Evolutionary conservation across 257 asterid species (phyloP).

Genomic region (Misopates orontium): DNA sequence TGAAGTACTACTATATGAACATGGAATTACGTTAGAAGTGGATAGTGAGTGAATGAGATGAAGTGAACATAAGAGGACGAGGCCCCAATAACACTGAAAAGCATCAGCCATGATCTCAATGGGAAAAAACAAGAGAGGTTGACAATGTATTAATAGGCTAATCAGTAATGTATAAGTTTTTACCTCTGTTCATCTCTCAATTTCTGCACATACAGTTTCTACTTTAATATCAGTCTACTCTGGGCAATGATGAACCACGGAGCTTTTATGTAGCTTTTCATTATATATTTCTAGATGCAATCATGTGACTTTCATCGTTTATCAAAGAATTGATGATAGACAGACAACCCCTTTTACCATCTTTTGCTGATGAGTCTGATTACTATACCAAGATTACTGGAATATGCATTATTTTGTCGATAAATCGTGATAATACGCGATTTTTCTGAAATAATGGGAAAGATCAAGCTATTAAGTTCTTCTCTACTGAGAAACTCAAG

Average conservation of each 20-base stretch:
- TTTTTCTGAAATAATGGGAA: too few relatives aligned
- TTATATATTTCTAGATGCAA: slow-evolving; percentile 8
- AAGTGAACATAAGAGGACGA: slow-evolving; percentile 50
- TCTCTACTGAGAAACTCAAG: too few relatives aligned
- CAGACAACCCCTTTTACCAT: too few relatives aligned
- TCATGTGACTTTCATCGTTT: slow-evolving; percentile 34
- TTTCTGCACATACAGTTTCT: slow-evolving; percentile 1
- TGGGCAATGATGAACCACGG: not conserved
- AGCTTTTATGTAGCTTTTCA: slow-evolving; percentile 11
- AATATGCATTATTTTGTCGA: slow-evolving; percentile 10
- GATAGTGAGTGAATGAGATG: slow-evolving; percentile 36
- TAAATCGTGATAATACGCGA: too few relatives aligned
- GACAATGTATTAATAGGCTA: slow-evolving; percentile 32
- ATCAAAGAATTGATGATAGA: too few relatives aligned
- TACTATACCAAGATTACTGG: slow-evolving; percentile 23
- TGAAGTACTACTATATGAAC: slow-evolving; percentile 20
- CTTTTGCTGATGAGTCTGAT: slow-evolving; percentile 21
- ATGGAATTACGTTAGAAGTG: slow-evolving; percentile 45
- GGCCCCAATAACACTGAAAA: slow-evolving; percentile 40
- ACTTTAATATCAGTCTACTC: slow-evolving; percentile 1
- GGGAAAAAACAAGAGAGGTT: slow-evolving; percentile 26
- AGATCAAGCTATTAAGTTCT: too few relatives aligned
- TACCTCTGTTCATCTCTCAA: slow-evolving; percentile 3
- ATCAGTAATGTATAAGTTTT: slow-evolving; percentile 11
- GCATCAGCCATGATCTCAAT: slow-evolving; percentile 33